phyloP scores from a whole-genome alignment of 2,329 filamentous ascomycete species.

The Thermochaetoides dissita region DNA sequence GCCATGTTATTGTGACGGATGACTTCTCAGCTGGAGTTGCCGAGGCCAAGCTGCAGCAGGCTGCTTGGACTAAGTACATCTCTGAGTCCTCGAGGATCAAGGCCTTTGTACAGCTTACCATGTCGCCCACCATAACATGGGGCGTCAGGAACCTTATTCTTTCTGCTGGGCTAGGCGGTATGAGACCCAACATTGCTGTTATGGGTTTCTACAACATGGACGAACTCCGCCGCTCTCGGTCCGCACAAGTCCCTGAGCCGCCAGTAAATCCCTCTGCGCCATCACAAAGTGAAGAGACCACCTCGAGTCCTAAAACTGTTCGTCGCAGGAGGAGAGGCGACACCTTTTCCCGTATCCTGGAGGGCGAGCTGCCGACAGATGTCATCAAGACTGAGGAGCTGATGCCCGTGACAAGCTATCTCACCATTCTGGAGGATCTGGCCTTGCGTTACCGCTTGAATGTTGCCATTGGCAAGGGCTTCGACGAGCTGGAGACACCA shows the following conservation, averaged over 20 bases:
- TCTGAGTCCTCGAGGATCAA: conserved; percentile 72
- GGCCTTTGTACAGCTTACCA: conserved; percentile 75
- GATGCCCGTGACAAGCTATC: conserved; percentile 59
- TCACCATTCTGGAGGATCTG: conserved; percentile 72
- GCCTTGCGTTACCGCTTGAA: conserved; percentile 67
- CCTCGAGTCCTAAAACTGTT: neutral
- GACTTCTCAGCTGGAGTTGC: conserved; percentile 68
- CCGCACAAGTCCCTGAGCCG: conserved; percentile 42
- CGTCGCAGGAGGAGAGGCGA: conserved; percentile 32
- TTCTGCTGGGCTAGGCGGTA: conserved; percentile 69
- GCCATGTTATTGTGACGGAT: conserved; percentile 74
- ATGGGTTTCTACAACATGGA: conserved; percentile 70
- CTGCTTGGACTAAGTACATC: conserved; percentile 74
- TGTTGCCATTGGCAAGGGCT: conserved; percentile 71
- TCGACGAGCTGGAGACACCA: conserved; percentile 62
- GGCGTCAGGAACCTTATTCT: conserved; percentile 71
- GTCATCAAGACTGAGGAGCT: conserved; percentile 52
- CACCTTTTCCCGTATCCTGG: conserved; percentile 40
- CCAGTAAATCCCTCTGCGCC: conserved; percentile 21
- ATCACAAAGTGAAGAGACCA: neutral
- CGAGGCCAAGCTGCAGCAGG: conserved; percentile 68
- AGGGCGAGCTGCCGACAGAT: conserved; percentile 53
- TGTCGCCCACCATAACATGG: conserved; percentile 74
- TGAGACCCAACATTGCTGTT: conserved; percentile 79
- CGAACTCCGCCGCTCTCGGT: conserved; percentile 51